Conservation (phyloP, 2,329 filamentous ascomycete species). For the Cladosporium sp. region DNA sequence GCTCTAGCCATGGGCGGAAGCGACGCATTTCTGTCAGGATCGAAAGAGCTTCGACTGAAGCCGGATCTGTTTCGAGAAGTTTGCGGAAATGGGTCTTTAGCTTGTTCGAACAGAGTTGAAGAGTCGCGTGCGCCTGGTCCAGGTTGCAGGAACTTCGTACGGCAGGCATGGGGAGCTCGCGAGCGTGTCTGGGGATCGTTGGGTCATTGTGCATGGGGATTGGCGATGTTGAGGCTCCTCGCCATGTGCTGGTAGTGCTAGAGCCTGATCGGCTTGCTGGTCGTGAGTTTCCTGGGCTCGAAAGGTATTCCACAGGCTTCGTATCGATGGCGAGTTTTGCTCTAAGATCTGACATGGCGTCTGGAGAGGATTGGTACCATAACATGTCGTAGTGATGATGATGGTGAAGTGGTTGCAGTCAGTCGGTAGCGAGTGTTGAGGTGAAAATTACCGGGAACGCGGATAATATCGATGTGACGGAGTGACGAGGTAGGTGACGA, state of each 20-base stretch:
- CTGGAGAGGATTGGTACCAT: slow-evolving; percentile 16
- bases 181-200: slow-evolving; percentile 12
- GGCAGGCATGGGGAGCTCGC: slow-evolving; percentile 36
- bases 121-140: slow-evolving; percentile 35
- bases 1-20: slow-evolving; percentile 34
- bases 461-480: slow-evolving; percentile 5
- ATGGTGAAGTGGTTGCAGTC: neutral
- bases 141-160: slow-evolving; percentile 29
- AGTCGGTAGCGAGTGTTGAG: neutral
- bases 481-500: neutral
- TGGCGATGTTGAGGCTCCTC: slow-evolving; percentile 4
- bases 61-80: slow-evolving; percentile 24
- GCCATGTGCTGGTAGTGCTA: slow-evolving; percentile 15
- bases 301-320: slow-evolving; percentile 17
- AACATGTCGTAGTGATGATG: slow-evolving; percentile 8
- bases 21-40: slow-evolving; percentile 19
- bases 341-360: slow-evolving; percentile 19
- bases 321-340: slow-evolving; percentile 18
- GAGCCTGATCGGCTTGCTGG: slow-evolving; percentile 13
- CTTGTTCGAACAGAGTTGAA: slow-evolving; percentile 33
- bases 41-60: slow-evolving; percentile 21
- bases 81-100: slow-evolving; percentile 22
- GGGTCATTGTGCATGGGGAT: slow-evolving; percentile 10
- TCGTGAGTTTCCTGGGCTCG: slow-evolving; percentile 15
- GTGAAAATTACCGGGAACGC: neutral